Conservation (phyloP, 148 eudicot genomes). For the Heliosperma pusillum region DNA sequence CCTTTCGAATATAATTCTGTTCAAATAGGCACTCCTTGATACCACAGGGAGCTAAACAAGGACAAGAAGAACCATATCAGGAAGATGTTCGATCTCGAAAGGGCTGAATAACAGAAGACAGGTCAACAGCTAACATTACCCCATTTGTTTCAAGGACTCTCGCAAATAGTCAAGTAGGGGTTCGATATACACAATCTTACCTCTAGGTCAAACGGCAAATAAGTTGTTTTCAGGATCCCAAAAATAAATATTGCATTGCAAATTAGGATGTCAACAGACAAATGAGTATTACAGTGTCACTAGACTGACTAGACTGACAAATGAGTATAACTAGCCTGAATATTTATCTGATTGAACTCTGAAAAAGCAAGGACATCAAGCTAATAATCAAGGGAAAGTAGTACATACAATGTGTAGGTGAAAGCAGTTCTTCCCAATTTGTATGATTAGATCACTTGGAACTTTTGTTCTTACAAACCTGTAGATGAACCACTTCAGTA, state of each 20-base stretch:
- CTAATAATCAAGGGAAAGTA: not conserved
- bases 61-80: not conserved
- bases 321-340: too few species aligned
- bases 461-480: constrained; percentile 43
- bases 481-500: constrained; percentile 8
- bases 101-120: not conserved
- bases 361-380: not conserved
- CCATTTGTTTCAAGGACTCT: too few species aligned
- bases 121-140: too few species aligned
- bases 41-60: constrained; percentile 40
- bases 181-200: too few species aligned
- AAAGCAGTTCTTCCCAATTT: constrained; percentile 33
- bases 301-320: too few species aligned
- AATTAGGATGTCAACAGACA: too few species aligned
- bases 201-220: too few species aligned
- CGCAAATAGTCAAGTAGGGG: too few species aligned
- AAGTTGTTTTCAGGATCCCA: too few species aligned
- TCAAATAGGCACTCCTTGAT: constrained; percentile 45
- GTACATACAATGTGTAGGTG: constrained; percentile 46
- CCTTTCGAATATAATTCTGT: constrained; percentile 32
- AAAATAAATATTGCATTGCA: too few species aligned
- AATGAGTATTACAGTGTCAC: too few species aligned
- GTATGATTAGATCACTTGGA: constrained; percentile 35
- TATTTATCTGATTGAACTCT: not conserved
- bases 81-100: not conserved